Evolutionary conservation across 306 rosid genomes (phyloP).

Genomic region (Lablab purpureus): DNA sequence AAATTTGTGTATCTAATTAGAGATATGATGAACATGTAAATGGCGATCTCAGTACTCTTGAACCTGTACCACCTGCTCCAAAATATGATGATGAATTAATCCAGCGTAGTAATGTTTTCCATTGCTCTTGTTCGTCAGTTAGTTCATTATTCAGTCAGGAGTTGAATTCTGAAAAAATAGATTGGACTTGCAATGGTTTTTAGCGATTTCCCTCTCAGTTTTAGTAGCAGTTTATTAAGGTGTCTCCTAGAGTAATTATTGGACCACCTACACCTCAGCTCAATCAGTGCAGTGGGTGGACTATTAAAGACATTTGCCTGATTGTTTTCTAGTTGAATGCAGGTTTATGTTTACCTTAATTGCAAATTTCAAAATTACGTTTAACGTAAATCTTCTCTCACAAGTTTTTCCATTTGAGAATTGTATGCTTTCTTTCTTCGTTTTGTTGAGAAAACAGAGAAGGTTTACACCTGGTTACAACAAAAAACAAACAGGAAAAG

Average conservation of each 20-base stretch:
- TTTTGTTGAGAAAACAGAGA: too few relatives aligned
- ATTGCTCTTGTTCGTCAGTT: background rate
- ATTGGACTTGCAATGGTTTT: background rate
- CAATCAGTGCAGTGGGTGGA: too few relatives aligned
- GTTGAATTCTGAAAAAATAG: constrained; percentile 3
- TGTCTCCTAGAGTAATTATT: background rate
- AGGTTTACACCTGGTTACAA: too few relatives aligned
- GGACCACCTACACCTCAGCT: background rate
- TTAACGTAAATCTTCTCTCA: too few relatives aligned
- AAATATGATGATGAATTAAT: too few relatives aligned
- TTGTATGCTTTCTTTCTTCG: too few relatives aligned
- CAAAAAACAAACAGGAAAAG: too few relatives aligned
- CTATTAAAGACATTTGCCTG: too few relatives aligned
- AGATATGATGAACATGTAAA: constrained; percentile 39
- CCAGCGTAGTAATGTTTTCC: background rate
- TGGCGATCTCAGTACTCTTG: constrained; percentile 15
- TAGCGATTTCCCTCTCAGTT: background rate
- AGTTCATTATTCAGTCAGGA: background rate
- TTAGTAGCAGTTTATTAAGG: background rate
- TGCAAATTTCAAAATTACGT: too few relatives aligned
- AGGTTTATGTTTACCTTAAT: too few relatives aligned
- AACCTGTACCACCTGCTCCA: constrained; percentile 17
- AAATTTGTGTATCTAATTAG: constrained; percentile 22
- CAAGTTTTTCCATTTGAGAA: too few relatives aligned
- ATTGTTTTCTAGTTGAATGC: too few relatives aligned